These are phyloP conservation scores for Silene noctiflora DNA, from an alignment of 179 eudicot genomes.

Conservation along the genomic window DNA sequence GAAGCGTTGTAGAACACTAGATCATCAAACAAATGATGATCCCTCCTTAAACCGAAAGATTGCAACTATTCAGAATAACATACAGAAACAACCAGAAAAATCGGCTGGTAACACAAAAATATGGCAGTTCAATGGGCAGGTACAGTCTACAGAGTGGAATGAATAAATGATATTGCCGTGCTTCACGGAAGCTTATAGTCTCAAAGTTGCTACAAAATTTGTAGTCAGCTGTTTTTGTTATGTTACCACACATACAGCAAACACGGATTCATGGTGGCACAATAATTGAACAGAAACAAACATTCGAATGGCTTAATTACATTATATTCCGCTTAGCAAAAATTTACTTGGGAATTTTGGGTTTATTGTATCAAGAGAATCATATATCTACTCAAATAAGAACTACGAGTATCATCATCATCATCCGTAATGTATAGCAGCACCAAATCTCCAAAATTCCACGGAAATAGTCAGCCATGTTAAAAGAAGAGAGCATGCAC, in stretches of 20 bases:
- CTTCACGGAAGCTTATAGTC: constrained; percentile 24
- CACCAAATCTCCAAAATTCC: constrained; percentile 14
- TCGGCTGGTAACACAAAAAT: too few species aligned
- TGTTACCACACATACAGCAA: constrained; percentile 30
- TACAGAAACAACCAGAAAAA: too few species aligned
- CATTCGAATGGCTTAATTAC: constrained; percentile 16
- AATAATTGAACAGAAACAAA: constrained; percentile 15
- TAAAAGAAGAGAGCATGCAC: constrained; percentile 17
- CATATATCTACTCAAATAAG: constrained; percentile 32
- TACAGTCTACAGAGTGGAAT: background rate
- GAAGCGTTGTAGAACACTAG: too few species aligned
- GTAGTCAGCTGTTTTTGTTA: constrained; percentile 25
- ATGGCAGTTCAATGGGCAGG: background rate
- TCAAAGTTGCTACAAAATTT: constrained; percentile 35
- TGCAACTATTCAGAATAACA: too few species aligned
- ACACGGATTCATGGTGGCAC: constrained; percentile 27
- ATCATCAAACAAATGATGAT: too few species aligned
- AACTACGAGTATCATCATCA: constrained; percentile 18
- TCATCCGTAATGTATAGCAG: constrained; percentile 28
- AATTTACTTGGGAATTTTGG: constrained; percentile 23
- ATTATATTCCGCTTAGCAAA: constrained; percentile 14
- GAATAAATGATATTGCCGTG: constrained; percentile 1
- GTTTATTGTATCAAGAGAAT: constrained; percentile 25
- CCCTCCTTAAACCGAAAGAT: too few species aligned
- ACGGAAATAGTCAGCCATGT: constrained; percentile 28